phyloP scores from a whole-genome alignment of 192 early-diverging fungal species.

The Linnemannia schmuckeri region DNA sequence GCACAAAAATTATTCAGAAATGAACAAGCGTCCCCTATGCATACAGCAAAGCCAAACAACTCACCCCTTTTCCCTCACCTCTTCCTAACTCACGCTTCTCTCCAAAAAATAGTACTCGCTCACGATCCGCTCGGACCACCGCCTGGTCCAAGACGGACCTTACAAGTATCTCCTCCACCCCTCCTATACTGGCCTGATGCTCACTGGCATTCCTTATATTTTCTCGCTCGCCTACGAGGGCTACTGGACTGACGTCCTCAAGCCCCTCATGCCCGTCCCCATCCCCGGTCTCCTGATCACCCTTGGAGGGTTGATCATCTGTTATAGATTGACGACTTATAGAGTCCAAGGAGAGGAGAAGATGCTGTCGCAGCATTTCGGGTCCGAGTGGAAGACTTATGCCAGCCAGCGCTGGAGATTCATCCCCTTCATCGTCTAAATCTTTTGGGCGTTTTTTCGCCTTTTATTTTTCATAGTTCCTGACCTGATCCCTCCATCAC shows the following conservation, averaged over 20 bases:
- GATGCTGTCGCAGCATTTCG: conserved; percentile 39
- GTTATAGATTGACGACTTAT: neutral
- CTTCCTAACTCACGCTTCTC: neutral
- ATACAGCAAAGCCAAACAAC: neutral
- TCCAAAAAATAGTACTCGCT: conserved; percentile 13
- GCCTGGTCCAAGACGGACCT: conserved; percentile 35
- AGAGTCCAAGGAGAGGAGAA: conserved; percentile 34
- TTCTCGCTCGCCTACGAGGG: conserved; percentile 23
- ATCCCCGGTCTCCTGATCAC: conserved; percentile 2
- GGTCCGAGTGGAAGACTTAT: conserved; percentile 25
- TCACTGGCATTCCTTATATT: conserved; percentile 26
- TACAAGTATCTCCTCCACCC: conserved; percentile 34
- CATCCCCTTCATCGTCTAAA: conserved; percentile 25
- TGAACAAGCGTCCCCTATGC: neutral
- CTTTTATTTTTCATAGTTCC: neutral
- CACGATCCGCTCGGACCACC: conserved; percentile 22
- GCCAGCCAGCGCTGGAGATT: conserved; percentile 30
- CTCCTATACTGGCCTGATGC: conserved; percentile 36
- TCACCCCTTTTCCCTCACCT: too few species aligned
- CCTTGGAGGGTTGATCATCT: neutral
- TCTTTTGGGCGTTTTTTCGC: neutral
- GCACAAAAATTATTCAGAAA: neutral
- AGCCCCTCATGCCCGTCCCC: conserved; percentile 22
- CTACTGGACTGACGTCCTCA: conserved; percentile 20
- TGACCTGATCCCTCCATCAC: neutral